Evolutionary conservation across 305 asterid genomes (phyloP).

Genomic region (Solanum aculeatissimum): DNA sequence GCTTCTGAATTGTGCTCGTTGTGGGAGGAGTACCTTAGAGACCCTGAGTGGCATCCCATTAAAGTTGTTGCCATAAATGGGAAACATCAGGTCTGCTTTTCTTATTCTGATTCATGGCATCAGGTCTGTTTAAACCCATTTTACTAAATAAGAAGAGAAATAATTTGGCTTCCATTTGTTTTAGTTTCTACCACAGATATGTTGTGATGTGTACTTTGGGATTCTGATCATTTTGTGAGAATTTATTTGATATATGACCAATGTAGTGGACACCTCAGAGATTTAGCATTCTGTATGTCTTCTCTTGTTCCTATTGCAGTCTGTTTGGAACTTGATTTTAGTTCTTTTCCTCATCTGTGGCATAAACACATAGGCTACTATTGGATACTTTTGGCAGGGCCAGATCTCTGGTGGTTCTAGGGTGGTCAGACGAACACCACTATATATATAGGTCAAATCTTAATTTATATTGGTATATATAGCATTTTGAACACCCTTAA

Average conservation of each 20-base stretch:
- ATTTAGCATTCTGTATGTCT: neutral
- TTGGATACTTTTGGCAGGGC: neutral
- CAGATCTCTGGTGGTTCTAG: no score
- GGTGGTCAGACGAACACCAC: no score
- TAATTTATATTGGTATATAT: no score
- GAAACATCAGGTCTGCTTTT: slow-evolving; percentile 38
- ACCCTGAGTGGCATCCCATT: slow-evolving; percentile 92
- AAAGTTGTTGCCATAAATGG: slow-evolving; percentile 47
- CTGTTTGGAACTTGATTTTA: neutral
- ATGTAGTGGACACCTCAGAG: neutral
- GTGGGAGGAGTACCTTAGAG: slow-evolving; percentile 95
- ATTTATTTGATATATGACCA: neutral
- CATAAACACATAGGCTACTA: neutral
- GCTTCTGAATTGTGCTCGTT: slow-evolving; percentile 76
- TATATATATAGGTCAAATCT: no score
- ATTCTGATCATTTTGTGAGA: neutral
- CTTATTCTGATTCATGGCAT: neutral
- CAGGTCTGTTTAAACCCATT: neutral
- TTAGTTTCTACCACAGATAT: neutral
- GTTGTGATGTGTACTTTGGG: neutral
- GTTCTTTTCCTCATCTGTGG: neutral
- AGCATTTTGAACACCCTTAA: no score
- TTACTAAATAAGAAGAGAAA: neutral
- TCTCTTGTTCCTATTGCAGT: neutral
- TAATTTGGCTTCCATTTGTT: neutral